Percentiles rank a stretch among this genome's conserved stretches.
Conservation (phyloP, 2,329 filamentous ascomycete species). For the Neofusicoccum laricinum region DNA sequence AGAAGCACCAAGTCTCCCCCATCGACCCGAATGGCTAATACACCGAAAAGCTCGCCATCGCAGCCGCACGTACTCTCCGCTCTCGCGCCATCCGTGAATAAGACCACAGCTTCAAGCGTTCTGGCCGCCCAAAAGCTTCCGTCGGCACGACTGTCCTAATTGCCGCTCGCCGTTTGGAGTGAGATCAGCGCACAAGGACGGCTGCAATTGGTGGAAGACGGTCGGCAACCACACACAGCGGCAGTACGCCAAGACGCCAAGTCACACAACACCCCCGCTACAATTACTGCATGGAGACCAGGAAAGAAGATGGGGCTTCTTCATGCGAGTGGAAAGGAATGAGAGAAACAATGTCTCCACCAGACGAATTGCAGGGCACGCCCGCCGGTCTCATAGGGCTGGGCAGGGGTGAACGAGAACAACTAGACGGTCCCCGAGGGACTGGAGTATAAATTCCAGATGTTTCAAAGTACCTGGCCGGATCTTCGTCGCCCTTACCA, state of each 20-base stretch:
- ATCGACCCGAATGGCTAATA: neutral
- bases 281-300: neutral
- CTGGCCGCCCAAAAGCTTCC: neutral
- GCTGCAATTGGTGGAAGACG: conserved; percentile 9
- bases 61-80: neutral
- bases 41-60: neutral
- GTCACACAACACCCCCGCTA: conserved; percentile 7
- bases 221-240: neutral
- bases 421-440: neutral
- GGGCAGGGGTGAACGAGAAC: neutral
- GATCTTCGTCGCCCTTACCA: neutral
- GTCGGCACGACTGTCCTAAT: neutral
- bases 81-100: neutral
- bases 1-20: neutral
- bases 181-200: neutral
- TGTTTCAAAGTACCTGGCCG: neutral
- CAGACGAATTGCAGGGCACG: neutral
- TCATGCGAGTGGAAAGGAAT: neutral
- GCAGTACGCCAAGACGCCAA: conserved; percentile 7
- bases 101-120: neutral
- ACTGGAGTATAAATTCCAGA: neutral
- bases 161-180: neutral
- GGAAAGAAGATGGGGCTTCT: neutral
- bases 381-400: neutral
- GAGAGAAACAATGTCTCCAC: neutral